Base-by-base conservation (phyloP, 345 rosid species). In the Lumnitzera racemosa region DNA sequence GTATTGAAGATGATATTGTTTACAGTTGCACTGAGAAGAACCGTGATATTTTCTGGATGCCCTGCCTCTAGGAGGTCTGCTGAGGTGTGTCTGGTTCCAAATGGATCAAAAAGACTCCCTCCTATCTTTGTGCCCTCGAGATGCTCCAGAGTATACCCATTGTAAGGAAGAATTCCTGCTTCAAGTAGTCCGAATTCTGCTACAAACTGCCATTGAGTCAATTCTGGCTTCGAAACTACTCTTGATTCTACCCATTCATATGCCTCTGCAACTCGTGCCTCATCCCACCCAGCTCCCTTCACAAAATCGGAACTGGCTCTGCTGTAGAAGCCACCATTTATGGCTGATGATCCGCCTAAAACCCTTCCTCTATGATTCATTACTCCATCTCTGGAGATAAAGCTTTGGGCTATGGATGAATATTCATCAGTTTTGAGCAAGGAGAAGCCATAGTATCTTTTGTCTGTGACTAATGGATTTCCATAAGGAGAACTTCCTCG, bases 201-300 rank as follows among this genome's bases (percentile, higher is more conserved):
- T 13, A 75, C 79, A 29, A 74, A 66, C 73, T 84, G 91, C 95
- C 90, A 86, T 48, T 73, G 83, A n/a, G 88, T 78, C 55, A 91
- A 50, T 64, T 58, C 61, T 0, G 95, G 91, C 67, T 58, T 73
- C 56, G 67, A 84, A 25, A 86, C 88, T 31, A 86, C 69, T 66
- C 68, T 83, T 6, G 91, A 86, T 70, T 86, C 96, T 24, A 78
- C 95, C 95, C 91, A 86, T 56, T 72, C 56, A 47, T 88, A 81
- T 54, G 90, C 81, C 2, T 81, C 83, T 59, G 79, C 75, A 50
- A 88, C 90, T 13, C 73, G 67, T 51, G 72, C 75, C 49, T 77
- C 74, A 47, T 83, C 80, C 96, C 95, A 88, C 12, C 86, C 83
- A 17, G 69, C 76, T 56, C 66, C 71, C 55, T 67, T 65, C 13